These are phyloP conservation scores for Cryptomeria japonica DNA, from an alignment of 75 land plant genomes.

Conservation along the genomic window DNA sequence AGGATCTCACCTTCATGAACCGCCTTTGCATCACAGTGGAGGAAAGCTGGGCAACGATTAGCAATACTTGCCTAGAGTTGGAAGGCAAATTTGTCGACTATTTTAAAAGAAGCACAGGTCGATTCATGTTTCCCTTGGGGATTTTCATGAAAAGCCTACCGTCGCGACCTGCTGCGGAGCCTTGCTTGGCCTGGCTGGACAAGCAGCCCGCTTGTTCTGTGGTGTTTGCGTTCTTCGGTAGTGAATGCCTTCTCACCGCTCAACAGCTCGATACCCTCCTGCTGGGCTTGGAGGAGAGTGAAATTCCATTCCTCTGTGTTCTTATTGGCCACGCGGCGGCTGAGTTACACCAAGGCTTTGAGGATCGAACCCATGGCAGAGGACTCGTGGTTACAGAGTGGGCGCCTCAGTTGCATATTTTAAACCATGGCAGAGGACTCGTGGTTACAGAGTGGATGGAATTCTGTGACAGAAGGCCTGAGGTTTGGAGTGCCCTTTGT, in stretches of 20 bases:
- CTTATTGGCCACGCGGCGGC: no score
- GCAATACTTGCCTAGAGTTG: not conserved
- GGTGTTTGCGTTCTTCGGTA: constrained; percentile 22
- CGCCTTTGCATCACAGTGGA: not conserved
- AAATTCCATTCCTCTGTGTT: no score
- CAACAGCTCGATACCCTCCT: no score
- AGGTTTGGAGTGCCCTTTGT: not conserved
- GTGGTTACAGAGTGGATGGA: not conserved
- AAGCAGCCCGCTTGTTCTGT: constrained; percentile 8
- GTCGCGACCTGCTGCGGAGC: not conserved
- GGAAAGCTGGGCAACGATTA: not conserved
- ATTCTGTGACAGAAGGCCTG: not conserved
- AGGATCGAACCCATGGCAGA: not conserved
- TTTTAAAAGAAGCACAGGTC: not conserved
- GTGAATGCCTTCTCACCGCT: no score
- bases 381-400: constrained; percentile 8
- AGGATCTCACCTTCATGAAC: not conserved
- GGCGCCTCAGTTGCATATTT: not conserved
- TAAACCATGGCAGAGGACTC: no score
- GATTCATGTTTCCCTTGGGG: no score
- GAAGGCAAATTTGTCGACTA: not conserved
- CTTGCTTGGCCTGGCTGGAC: constrained; percentile 15
- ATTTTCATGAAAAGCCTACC: not conserved
- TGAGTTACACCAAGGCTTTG: no score
- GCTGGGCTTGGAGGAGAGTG: no score